Conservation (phyloP, 2,329 filamentous ascomycete genomes). For the Camptophora hylomeconis region DNA sequence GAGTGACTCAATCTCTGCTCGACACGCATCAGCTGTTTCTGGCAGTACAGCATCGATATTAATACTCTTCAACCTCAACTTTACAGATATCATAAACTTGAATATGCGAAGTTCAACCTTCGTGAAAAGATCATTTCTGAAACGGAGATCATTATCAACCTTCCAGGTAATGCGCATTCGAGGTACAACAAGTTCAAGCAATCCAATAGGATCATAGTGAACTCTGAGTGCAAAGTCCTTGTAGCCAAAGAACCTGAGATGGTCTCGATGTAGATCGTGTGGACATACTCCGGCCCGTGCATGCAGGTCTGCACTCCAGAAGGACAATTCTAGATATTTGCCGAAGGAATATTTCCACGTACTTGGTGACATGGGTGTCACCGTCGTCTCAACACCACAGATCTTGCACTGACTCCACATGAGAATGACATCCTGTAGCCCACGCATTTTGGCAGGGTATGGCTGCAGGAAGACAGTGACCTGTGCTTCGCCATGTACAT, state of each 20-base stretch:
- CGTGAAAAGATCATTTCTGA: constrained; percentile 84
- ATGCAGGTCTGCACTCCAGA: constrained; percentile 79
- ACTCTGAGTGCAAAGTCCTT: constrained; percentile 75
- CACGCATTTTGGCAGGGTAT: constrained; percentile 51
- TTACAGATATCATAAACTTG: constrained; percentile 79
- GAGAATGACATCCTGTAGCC: constrained; percentile 61
- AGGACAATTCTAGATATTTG: constrained; percentile 94
- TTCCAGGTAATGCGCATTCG: constrained; percentile 90
- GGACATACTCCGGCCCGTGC: constrained; percentile 64
- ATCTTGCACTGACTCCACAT: constrained; percentile 98
- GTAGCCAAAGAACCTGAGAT: constrained; percentile 84
- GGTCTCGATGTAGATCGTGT: constrained; percentile 85
- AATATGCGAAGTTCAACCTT: constrained; percentile 71
- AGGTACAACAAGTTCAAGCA: constrained; percentile 90
- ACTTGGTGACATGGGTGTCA: constrained; percentile 80
- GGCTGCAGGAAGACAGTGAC: constrained; percentile 83
- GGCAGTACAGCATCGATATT: constrained; percentile 81
- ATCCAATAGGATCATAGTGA: constrained; percentile 82
- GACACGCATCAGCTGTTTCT: constrained; percentile 73
- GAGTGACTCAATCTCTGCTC: constrained; percentile 65
- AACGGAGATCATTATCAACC: constrained; percentile 78
- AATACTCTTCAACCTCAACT: constrained; percentile 70
- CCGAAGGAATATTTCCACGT: constrained; percentile 98
- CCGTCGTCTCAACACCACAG: constrained; percentile 79
- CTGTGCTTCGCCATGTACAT: constrained; percentile 90